Evolutionary conservation across 306 rosid genomes (phyloP).

Genomic region (Quercus rubra): DNA sequence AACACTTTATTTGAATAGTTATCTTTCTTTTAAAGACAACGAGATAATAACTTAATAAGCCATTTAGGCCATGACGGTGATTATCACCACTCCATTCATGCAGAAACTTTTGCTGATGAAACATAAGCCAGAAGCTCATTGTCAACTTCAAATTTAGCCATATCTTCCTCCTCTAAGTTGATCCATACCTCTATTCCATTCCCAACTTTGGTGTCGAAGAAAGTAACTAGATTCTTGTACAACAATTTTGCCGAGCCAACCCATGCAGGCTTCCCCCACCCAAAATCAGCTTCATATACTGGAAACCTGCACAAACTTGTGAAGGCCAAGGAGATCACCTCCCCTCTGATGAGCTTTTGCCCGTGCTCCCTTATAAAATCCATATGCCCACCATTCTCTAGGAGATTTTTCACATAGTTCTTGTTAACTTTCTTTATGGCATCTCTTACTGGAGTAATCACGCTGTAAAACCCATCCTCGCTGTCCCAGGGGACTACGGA

Average conservation of each 20-base stretch:
- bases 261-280: slow-evolving; percentile 57
- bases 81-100: no score
- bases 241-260: slow-evolving; percentile 31
- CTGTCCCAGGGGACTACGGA: neutral
- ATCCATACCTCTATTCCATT: slow-evolving; percentile 47
- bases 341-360: slow-evolving; percentile 16
- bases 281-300: slow-evolving; percentile 49
- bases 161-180: slow-evolving; percentile 36
- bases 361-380: slow-evolving; percentile 9
- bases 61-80: no score
- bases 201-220: slow-evolving; percentile 37
- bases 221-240: slow-evolving; percentile 38
- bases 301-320: slow-evolving; percentile 48
- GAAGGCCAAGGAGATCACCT: slow-evolving; percentile 25
- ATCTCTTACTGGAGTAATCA: slow-evolving; percentile 28
- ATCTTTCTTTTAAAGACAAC: no score
- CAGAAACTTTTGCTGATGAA: neutral
- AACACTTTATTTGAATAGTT: no score
- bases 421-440: slow-evolving; percentile 27
- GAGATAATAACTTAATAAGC: no score
- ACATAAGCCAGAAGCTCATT: slow-evolving; percentile 24
- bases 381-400: slow-evolving; percentile 16
- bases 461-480: neutral
- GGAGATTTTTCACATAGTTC: slow-evolving; percentile 19
- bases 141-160: slow-evolving; percentile 44